Evolutionary conservation across 768 basidiomycete genomes (phyloP), one percentile per base, ranked within the genome.

Genomic region (Lyophyllum shimeji): DNA sequence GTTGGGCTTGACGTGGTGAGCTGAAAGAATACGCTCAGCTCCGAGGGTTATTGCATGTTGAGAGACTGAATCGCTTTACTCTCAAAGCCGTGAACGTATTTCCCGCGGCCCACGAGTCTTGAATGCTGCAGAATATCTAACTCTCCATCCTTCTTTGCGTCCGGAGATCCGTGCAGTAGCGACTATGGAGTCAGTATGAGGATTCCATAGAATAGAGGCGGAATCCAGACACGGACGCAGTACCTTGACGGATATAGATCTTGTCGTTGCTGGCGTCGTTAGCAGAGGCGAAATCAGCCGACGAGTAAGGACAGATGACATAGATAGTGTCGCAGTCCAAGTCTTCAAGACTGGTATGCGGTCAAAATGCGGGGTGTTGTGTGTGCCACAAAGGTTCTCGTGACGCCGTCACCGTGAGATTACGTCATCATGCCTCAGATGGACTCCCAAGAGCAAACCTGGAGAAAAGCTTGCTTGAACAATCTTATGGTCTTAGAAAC

Each of bases 11-110:
- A 98, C 91, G 56, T 78, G 81, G 73, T 99, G 97, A 31, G 86
- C 90, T 98, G 48, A 29, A 33, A 18, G 67, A 65, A 60, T 55
- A 23, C 33, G 23, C 52, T 58, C 21, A 61, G 49, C 2, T 33
- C 12, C 21, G 53, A 25, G 50, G 18, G 27, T 24, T 17, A 46
- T 31, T 34, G 31, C 37, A 40, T 3, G 37, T 4, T 18, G 56
- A 33, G 29, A 5, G 4, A 29, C 4, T 29, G 29, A 7, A 46
- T 13, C 40, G 23, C 71, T 87, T 65, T 65, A 94, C 94, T 80
- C 74, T 94, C 91, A 62, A 96, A 86, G 12, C 87, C 90, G 69
- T 96, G 94, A 31, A 95, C 81, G 68, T 95, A 95, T 79, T 98
- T 98, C 45, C 95, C 93, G 56, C 96, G 78, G 31, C 92, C 96